phyloP scores from a whole-genome alignment of 148 eudicot genomes.

The Mesembryanthemum crystallinum region DNA sequence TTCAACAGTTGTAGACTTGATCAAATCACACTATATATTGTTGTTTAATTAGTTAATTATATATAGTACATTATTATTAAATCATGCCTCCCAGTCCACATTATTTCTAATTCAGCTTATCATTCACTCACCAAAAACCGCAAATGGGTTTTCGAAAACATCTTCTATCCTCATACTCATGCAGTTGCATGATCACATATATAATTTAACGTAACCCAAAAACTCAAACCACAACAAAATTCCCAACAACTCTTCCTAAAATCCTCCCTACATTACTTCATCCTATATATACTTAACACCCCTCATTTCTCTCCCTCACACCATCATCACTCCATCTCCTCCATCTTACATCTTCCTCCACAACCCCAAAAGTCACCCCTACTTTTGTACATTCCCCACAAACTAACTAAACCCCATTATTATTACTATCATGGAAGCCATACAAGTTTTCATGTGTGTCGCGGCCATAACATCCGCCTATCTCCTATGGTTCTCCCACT shows the following conservation, averaged over 20 bases:
- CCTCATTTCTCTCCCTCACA: constrained; percentile 23
- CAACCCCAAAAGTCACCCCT: constrained; percentile 8
- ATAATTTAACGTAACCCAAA: no score
- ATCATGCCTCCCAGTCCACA: no score
- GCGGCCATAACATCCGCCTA: constrained; percentile 46
- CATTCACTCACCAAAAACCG: not conserved
- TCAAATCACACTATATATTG: not conserved
- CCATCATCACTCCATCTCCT: constrained; percentile 20
- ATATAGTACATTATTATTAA: no score
- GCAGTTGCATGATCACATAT: not conserved
- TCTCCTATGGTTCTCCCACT: constrained; percentile 62
- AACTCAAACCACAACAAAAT: constrained; percentile 17
- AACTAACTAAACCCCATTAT: no score
- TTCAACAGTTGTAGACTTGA: no score
- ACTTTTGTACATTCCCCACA: not conserved
- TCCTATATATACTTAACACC: constrained; percentile 28
- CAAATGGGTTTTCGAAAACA: not conserved
- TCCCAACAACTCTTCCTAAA: constrained; percentile 69
- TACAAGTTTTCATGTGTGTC: constrained; percentile 33
- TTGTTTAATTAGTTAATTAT: not conserved
- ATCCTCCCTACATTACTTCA: constrained; percentile 14
- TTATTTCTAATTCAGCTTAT: not conserved
- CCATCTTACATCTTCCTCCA: not conserved
- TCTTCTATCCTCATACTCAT: constrained; percentile 11
- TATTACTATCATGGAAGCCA: constrained; percentile 39